Conservation (phyloP, 2,329 filamentous ascomycete genomes). For the Cercospora sojina region DNA sequence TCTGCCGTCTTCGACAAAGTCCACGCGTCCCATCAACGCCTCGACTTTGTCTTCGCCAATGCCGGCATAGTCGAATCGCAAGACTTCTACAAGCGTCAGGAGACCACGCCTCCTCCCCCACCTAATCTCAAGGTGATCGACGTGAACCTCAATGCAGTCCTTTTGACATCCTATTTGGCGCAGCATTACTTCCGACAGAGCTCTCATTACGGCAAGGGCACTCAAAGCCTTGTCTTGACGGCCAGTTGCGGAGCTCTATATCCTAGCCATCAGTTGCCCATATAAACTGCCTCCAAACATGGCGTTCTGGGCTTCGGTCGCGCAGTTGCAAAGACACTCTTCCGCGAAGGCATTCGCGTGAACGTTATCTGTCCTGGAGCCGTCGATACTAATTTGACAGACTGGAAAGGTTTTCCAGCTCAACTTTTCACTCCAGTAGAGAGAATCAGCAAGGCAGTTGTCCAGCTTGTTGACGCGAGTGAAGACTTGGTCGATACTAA, state of each 20-base stretch:
- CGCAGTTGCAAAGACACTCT: conserved; percentile 40
- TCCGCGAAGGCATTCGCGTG: conserved; percentile 40
- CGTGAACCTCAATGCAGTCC: conserved; percentile 42
- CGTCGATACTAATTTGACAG: conserved; percentile 41
- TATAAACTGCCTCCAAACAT: conserved; percentile 44
- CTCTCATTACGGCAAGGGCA: conserved; percentile 12
- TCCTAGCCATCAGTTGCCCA: conserved; percentile 35
- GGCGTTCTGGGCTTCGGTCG: conserved; percentile 45
- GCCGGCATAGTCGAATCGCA: conserved; percentile 47
- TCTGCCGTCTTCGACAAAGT: conserved; percentile 40
- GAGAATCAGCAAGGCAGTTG: conserved; percentile 35
- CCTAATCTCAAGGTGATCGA: conserved; percentile 42
- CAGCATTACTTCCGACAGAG: conserved; percentile 40
- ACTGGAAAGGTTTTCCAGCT: conserved; percentile 39
- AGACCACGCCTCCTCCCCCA: conserved; percentile 25
- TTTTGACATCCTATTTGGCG: conserved; percentile 41
- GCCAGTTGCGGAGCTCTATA: conserved; percentile 20
- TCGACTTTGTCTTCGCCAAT: conserved; percentile 54
- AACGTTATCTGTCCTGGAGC: conserved; percentile 44
- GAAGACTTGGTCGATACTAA: conserved; percentile 20
- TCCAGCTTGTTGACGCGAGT: conserved; percentile 35
- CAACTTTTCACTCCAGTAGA: conserved; percentile 38
- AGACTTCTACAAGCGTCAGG: conserved; percentile 44
- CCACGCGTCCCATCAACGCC: conserved; percentile 33
- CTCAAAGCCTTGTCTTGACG: conserved; percentile 17